phyloP scores from a whole-genome alignment of 2,329 filamentous ascomycete species.

The Botrytis hyacinthi region DNA sequence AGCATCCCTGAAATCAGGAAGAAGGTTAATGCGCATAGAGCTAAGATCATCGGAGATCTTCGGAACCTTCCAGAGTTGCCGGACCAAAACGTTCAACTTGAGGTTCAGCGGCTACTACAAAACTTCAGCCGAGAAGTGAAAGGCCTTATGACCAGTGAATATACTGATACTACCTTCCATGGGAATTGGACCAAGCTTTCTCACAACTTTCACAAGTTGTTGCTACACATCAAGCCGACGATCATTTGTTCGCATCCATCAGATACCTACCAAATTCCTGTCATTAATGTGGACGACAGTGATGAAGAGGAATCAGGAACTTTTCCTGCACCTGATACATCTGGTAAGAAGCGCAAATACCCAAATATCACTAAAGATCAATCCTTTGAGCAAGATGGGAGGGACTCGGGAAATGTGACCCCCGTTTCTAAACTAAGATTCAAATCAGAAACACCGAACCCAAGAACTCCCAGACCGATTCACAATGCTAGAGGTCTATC shows the following conservation, averaged over 20 bases:
- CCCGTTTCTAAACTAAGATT: too few relatives aligned
- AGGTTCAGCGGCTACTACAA: conserved; percentile 59
- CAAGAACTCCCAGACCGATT: too few relatives aligned
- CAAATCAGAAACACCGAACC: too few relatives aligned
- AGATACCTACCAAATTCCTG: conserved; percentile 8
- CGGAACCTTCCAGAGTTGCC: conserved; percentile 64
- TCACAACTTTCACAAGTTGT: conserved; percentile 32
- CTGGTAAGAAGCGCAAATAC: background rate
- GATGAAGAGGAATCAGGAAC: background rate
- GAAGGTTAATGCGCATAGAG: conserved; percentile 41
- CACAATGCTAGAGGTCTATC: too few relatives aligned
- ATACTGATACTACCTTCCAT: conserved; percentile 44
- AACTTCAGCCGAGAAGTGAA: conserved; percentile 56
- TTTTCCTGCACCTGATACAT: background rate
- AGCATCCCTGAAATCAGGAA: conserved; percentile 40
- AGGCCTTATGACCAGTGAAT: conserved; percentile 53
- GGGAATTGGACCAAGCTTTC: conserved; percentile 41
- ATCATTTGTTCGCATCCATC: conserved; percentile 32
- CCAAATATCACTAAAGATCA: too few relatives aligned
- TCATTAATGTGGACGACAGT: conserved; percentile 24
- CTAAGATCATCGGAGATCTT: conserved; percentile 54
- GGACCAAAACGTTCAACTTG: conserved; percentile 59
- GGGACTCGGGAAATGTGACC: too few relatives aligned
- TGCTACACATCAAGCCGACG: conserved; percentile 31
- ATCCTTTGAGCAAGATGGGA: too few relatives aligned